A percentile compares a stretch with the other conserved stretches of the same genome.
phyloP scores from a whole-genome alignment of 2,329 filamentous ascomycete genomes.

The Nemania bipapillata region DNA sequence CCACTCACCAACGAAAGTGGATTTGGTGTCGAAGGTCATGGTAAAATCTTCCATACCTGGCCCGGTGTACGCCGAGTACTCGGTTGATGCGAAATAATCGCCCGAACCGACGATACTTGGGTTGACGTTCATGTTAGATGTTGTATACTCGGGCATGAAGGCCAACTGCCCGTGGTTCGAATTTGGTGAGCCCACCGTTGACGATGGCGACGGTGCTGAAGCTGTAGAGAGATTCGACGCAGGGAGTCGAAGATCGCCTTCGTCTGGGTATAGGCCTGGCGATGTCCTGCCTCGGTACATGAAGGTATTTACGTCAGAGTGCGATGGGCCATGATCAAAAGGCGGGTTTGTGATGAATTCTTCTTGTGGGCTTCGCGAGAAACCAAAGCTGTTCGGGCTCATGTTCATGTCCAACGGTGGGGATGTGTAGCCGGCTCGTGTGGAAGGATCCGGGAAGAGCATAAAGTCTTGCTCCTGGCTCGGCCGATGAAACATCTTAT shows the following conservation, averaged over 20 bases:
- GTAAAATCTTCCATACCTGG: constrained; percentile 63
- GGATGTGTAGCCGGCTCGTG: constrained; percentile 47
- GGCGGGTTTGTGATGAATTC: constrained; percentile 57
- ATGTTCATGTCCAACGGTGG: constrained; percentile 60
- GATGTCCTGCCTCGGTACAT: constrained; percentile 61
- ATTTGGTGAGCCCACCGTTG: constrained; percentile 73
- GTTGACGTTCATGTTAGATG: constrained; percentile 66
- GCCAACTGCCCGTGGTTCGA: constrained; percentile 69
- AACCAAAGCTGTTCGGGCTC: constrained; percentile 59
- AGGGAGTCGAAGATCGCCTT: constrained; percentile 61
- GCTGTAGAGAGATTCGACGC: constrained; percentile 70
- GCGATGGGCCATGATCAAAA: constrained; percentile 61
- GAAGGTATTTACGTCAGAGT: constrained; percentile 58
- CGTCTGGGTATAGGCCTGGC: constrained; percentile 62
- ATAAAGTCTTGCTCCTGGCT: constrained; percentile 50
- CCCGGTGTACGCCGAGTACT: constrained; percentile 65
- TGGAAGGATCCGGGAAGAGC: constrained; percentile 48
- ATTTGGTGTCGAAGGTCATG: constrained; percentile 62
- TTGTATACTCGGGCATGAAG: constrained; percentile 68
- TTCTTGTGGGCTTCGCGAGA: constrained; percentile 55
- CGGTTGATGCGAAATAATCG: constrained; percentile 63
- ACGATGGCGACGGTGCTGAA: constrained; percentile 72
- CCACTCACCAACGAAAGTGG: constrained; percentile 68
- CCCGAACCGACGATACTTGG: constrained; percentile 71
- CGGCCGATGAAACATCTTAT: constrained; percentile 50